Base-by-base conservation (phyloP, 2,329 filamentous ascomycete species). In the Epichloe amarillans region DNA sequence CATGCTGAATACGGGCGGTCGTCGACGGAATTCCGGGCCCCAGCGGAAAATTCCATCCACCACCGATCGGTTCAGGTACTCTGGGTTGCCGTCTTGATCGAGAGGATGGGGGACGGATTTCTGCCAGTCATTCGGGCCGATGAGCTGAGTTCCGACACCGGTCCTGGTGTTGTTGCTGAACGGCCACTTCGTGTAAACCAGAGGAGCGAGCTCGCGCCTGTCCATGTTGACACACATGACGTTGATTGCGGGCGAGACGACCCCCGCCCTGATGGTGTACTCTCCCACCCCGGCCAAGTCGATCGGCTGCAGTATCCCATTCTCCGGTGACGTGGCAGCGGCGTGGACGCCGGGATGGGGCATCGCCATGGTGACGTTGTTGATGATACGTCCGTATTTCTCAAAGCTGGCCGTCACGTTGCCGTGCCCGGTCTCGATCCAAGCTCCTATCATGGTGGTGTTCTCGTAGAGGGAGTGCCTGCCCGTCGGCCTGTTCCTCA, bases 281-380 rank as follows among this genome's bases (percentile, higher is more conserved):
- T 83, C 77, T 11, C 85, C 86, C 8, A 86, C 72, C 0, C 84
- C 84, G 1, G 69, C 73, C 11, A 82, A 68, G 19, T 82, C 77
- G 6, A 73, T 70, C 0, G 87, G 86, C 57, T 91, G 86, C 8
- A 86, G 65, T 33, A 93, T 86, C 0, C 67, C 63, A 58, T 91
- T 91, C 8, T 66, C 62, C 0, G 72, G 65, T 56, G 83, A 71
- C 8, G 71, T 75, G 0, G 83, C 81, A 0, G 86, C 86, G 12
- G 71, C 65, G 36, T 84, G 80, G 0, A 93, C 73, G 0, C 83
- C 70, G 4, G 81, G 72, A 58, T 93, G 87, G 0, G 87, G 87
- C 75, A 90, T 83, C 0, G 85, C 84, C 56, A 90, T 72, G 0
- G 83, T 86, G 26, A 88, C 79, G 55, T 90, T 89, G 61, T 89